phyloP scores from a whole-genome alignment of 441 rosid species.

The Erysimum pusillum region DNA sequence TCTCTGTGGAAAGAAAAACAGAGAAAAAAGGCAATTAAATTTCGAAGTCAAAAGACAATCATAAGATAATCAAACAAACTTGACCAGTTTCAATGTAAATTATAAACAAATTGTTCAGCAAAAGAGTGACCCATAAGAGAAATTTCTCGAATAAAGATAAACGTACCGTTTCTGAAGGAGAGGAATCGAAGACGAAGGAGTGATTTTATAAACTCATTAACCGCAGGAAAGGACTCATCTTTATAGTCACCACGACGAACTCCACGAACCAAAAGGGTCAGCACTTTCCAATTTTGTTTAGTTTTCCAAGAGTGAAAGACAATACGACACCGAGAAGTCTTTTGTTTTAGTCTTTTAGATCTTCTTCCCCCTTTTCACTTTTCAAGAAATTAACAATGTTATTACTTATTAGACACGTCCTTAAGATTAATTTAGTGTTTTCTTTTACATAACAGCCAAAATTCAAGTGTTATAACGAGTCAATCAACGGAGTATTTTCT shows the following conservation, averaged over 20 bases:
- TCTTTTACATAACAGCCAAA: background rate
- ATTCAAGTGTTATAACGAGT: slow-evolving; percentile 4
- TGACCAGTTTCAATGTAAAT: background rate
- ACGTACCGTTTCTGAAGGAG: background rate
- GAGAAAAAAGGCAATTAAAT: background rate
- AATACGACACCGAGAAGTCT: background rate
- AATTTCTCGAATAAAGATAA: background rate
- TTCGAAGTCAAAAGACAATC: background rate
- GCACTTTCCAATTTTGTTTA: no score
- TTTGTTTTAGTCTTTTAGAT: slow-evolving; percentile 10
- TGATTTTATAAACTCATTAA: background rate
- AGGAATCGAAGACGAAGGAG: background rate
- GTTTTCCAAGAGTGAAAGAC: slow-evolving; percentile 13
- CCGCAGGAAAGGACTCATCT: background rate
- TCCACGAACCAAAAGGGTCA: slow-evolving; percentile 11
- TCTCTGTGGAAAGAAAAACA: slow-evolving; percentile 4
- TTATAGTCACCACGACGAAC: slow-evolving; percentile 18
- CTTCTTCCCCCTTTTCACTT: background rate
- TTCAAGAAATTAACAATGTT: background rate
- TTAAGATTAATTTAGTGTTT: background rate
- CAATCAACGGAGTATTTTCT: background rate
- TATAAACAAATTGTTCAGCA: background rate
- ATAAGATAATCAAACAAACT: slow-evolving; percentile 6
- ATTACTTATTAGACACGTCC: background rate
- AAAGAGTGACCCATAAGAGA: background rate